phyloP scores from a whole-genome alignment of 2,329 filamentous ascomycete species.

The Verruconis gallopava region DNA sequence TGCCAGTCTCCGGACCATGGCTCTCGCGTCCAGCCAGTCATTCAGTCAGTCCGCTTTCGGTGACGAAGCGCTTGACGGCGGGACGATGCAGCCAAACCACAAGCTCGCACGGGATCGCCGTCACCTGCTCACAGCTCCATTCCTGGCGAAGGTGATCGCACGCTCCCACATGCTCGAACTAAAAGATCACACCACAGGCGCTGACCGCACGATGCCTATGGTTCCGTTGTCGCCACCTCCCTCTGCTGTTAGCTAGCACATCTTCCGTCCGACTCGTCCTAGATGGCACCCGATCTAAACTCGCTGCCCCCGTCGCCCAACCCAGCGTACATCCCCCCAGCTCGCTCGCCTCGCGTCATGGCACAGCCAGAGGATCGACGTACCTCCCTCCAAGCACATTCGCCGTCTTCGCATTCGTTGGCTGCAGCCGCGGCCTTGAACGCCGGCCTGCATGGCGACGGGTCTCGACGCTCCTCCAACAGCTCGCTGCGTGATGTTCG shows the following conservation, averaged over 20 bases:
- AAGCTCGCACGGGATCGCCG: no score
- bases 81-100: no score
- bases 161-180: no score
- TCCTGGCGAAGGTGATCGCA: no score
- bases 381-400: conserved; percentile 23
- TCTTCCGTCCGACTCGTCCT: neutral
- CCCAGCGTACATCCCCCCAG: neutral
- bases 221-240: neutral
- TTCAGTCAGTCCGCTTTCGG: no score
- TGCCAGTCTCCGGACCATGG: no score
- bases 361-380: neutral
- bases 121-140: no score
- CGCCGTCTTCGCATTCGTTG: conserved; percentile 56
- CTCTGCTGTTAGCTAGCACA: neutral
- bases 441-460: conserved; percentile 56
- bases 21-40: no score
- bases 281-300: conserved; percentile 7
- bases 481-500: conserved; percentile 32
- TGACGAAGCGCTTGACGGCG: no score
- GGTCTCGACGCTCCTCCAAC: conserved; percentile 37
- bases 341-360: conserved; percentile 3
- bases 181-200: neutral
- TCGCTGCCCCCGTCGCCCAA: conserved; percentile 3
- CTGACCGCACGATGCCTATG: neutral
- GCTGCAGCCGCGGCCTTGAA: conserved; percentile 69